Conservation (phyloP, 176 grass and related monocot species). For the Triticum urartu region DNA sequence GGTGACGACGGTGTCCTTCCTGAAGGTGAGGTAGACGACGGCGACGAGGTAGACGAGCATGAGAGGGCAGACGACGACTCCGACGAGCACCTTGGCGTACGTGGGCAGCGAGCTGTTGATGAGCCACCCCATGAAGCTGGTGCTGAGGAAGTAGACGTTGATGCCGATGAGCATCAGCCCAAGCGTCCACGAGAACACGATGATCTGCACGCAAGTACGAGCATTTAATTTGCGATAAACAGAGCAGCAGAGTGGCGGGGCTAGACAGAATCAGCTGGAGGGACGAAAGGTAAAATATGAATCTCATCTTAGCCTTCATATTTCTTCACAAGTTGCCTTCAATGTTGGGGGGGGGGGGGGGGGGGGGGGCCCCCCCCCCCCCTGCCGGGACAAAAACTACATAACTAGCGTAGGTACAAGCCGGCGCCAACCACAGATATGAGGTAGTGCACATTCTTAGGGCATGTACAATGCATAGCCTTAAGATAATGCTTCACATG, state of each 20-base stretch:
- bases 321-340: too few relatives aligned
- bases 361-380: too few relatives aligned
- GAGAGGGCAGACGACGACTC: conserved; percentile 33
- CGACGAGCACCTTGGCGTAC: conserved; percentile 35
- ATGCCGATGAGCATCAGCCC: conserved; percentile 45
- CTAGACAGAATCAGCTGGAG: too few relatives aligned
- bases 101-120: conserved; percentile 44
- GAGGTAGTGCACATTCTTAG: too few relatives aligned
- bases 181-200: conserved; percentile 58
- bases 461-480: too few relatives aligned
- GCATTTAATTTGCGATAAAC: background rate
- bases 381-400: too few relatives aligned
- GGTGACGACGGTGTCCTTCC: conserved; percentile 49
- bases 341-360: too few relatives aligned
- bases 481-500: too few relatives aligned
- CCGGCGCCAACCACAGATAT: too few relatives aligned
- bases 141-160: conserved; percentile 67
- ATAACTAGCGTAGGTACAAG: background rate
- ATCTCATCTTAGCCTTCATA: too few relatives aligned
- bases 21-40: conserved; percentile 63
- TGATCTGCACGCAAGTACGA: conserved; percentile 18
- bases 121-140: conserved; percentile 53
- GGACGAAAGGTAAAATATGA: too few relatives aligned
- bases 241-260: background rate
- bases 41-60: conserved; percentile 44